A percentile compares a stretch with the other conserved stretches of the same genome.
phyloP scores from a whole-genome alignment of 129 eudicot genomes.

The Centaurea solstitialis region DNA sequence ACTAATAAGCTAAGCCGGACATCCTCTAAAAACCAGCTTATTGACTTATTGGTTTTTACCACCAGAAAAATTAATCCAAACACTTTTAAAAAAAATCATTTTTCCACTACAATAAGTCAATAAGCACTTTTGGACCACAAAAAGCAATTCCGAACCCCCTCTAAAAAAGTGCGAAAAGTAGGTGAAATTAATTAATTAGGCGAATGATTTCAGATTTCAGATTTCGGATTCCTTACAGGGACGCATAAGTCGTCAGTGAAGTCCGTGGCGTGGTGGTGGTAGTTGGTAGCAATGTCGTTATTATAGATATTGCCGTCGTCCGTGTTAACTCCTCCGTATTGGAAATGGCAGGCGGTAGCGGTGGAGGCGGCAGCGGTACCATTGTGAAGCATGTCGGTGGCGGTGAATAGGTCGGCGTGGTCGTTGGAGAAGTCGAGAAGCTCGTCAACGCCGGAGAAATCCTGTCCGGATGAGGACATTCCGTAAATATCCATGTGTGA shows the following conservation, averaged over 20 bases:
- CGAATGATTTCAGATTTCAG: too few relatives aligned
- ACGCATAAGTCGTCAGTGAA: conserved; percentile 57
- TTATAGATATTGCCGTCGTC: not conserved
- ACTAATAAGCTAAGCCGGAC: too few relatives aligned
- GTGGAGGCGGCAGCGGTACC: conserved; percentile 19
- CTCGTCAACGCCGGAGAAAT: conserved; percentile 58
- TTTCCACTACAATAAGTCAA: too few relatives aligned
- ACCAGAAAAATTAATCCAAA: too few relatives aligned
- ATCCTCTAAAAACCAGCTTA: too few relatives aligned
- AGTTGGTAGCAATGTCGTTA: not conserved
- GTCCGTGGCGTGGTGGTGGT: conserved; percentile 26
- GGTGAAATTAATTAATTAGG: not conserved
- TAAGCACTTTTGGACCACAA: too few relatives aligned
- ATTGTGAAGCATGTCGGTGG: conserved; percentile 28
- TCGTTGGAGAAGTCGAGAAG: conserved; percentile 63
- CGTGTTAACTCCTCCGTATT: conserved; percentile 6
- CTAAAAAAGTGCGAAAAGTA: not conserved
- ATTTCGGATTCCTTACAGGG: conserved; percentile 56
- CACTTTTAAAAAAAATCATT: too few relatives aligned
- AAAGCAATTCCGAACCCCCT: too few relatives aligned
- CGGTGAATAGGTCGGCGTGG: conserved; percentile 40
- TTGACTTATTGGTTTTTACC: too few relatives aligned
- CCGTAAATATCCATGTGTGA: conserved; percentile 56
- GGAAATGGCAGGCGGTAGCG: conserved; percentile 8
- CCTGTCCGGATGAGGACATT: conserved; percentile 37